Evolutionary conservation across 495 filamentous ascomycete species (phyloP).

Genomic region (Trichoderma erinaceum): DNA sequence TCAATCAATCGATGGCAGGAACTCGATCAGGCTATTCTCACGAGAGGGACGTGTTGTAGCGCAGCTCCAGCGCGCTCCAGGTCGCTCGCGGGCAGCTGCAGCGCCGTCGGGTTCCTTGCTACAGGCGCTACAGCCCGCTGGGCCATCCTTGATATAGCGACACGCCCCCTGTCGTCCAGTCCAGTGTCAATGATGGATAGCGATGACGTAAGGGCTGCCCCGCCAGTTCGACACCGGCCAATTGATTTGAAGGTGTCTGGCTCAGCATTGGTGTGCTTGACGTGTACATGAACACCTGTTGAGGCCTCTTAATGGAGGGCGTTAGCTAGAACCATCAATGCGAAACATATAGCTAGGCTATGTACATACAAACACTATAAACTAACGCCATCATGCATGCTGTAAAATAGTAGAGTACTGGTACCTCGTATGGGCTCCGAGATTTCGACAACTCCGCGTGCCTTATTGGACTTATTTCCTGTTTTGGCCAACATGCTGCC

Average conservation of each 20-base stretch:
- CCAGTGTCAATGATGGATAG: not conserved
- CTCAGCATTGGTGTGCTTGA: not conserved
- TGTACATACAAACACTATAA: not conserved
- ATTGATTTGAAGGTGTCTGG: not conserved
- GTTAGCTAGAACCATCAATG: too few species aligned
- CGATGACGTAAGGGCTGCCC: conserved; percentile 10
- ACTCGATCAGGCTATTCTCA: not conserved
- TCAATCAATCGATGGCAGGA: not conserved
- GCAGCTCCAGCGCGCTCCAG: not conserved
- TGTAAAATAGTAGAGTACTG: not conserved
- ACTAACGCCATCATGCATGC: not conserved
- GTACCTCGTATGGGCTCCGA: not conserved
- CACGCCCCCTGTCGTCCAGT: not conserved
- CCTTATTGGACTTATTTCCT: not conserved
- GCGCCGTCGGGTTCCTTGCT: not conserved
- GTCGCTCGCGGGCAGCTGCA: not conserved
- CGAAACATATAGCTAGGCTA: too few species aligned
- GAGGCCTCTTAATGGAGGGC: too few species aligned
- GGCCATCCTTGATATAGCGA: not conserved
- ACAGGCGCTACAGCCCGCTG: not conserved
- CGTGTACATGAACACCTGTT: not conserved
- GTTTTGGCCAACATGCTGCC: not conserved
- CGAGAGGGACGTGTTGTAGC: not conserved
- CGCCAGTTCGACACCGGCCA: not conserved
- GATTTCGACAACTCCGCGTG: not conserved